phyloP scores from a whole-genome alignment of 192 early-diverging fungal genomes.

The Backusella morwellensis region DNA sequence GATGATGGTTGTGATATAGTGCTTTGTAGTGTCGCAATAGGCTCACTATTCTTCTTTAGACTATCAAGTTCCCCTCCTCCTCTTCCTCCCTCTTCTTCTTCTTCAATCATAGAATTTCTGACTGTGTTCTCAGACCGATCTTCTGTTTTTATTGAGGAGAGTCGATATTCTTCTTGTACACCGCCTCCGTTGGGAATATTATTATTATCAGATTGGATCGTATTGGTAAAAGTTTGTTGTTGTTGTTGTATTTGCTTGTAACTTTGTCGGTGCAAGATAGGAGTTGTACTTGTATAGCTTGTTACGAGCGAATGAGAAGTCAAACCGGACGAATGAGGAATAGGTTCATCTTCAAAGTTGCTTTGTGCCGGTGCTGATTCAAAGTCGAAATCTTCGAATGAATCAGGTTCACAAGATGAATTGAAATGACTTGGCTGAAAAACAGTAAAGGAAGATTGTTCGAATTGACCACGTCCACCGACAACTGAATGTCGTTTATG shows the following conservation, averaged over 20 bases:
- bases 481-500: constrained; percentile 10
- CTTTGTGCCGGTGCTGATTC: background rate
- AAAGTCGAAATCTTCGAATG: constrained; percentile 14
- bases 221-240: background rate
- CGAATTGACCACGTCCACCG: background rate
- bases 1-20: background rate
- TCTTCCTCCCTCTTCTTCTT: background rate
- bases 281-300: constrained; percentile 12
- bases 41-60: constrained; percentile 5
- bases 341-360: constrained; percentile 14
- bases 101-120: background rate
- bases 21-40: background rate
- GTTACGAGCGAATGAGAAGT: constrained; percentile 15
- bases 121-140: background rate
- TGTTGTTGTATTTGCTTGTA: background rate
- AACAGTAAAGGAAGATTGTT: constrained; percentile 5
- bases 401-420: constrained; percentile 17
- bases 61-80: background rate
- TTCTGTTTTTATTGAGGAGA: background rate
- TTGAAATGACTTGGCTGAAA: constrained; percentile 10
- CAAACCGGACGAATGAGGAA: constrained; percentile 19
- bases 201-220: background rate
- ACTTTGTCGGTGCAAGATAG: background rate
- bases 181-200: background rate
- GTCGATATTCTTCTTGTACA: background rate